Percentiles rank a stretch among this genome's conserved stretches.
Conservation (phyloP, 2,329 filamentous ascomycete genomes). For the Talaromyces rugulosus region DNA sequence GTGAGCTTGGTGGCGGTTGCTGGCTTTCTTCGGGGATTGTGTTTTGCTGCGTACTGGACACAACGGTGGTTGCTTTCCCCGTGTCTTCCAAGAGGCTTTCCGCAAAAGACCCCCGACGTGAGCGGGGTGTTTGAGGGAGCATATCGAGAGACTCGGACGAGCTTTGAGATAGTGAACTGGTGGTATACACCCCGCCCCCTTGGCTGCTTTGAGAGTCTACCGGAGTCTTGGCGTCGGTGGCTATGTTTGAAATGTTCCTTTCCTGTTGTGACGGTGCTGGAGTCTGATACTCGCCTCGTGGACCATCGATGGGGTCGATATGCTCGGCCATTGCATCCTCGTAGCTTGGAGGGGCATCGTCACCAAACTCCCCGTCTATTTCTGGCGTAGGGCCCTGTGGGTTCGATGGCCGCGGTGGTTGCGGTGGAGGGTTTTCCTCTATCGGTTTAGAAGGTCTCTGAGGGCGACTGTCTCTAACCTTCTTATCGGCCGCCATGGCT, state of each 20-base stretch:
- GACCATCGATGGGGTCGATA: conserved; percentile 67
- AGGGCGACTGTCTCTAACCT: not conserved
- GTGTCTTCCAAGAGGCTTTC: conserved; percentile 30
- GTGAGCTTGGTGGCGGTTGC: conserved; percentile 21
- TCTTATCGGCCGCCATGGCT: conserved; percentile 48
- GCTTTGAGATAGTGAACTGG: conserved; percentile 17
- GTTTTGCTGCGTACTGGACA: conserved; percentile 22
- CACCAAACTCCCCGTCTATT: conserved; percentile 31
- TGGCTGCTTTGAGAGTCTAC: conserved; percentile 16
- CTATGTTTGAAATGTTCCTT: conserved; percentile 16
- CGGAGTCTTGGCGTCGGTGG: conserved; percentile 36
- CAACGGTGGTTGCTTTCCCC: conserved; percentile 19
- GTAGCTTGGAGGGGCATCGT: conserved; percentile 90
- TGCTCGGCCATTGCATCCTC: conserved; percentile 85
- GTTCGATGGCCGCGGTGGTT: conserved; percentile 6
- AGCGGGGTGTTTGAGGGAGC: conserved; percentile 34
- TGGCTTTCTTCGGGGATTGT: conserved; percentile 17
- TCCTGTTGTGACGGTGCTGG: conserved; percentile 35
- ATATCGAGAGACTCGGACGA: conserved; percentile 37
- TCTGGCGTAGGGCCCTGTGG: conserved; percentile 11
- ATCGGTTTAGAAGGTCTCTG: not conserved
- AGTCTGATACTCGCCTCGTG: conserved; percentile 52
- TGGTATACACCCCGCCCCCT: conserved; percentile 21
- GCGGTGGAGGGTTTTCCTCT: conserved; percentile 7
- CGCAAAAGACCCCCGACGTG: conserved; percentile 30